Evolutionary conservation across 164 flowering plant genomes (phyloP), one percentile per base, ranked within the genome.

Genomic region (Kalanchoe fedtschenkoi): DNA sequence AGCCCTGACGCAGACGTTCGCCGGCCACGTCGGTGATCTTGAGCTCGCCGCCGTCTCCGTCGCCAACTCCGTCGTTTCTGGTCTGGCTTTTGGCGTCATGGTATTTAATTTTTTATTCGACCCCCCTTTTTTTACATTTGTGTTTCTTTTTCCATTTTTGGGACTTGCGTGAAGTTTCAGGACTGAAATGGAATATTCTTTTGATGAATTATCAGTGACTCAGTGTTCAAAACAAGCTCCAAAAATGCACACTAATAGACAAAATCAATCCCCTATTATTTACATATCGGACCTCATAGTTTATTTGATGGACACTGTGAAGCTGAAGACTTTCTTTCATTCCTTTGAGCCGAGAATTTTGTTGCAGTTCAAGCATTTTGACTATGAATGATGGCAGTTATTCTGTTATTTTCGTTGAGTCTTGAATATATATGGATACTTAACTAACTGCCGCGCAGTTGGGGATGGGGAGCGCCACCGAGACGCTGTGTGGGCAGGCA

Each of bases 401-500:
- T n/a, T 21, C 51, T 43, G 16, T 6, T 34, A 19, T 34, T 59
- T 37, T 59, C n/a, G n/a, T n/a, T 16, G 8, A 9, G 35, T 58
- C 24, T 6, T 32, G 24, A 57, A n/a, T 24, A 56, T 56, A 1
- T 15, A 56, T 9, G 42, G 15, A 24, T 26, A 26, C 26, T 60
- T 24, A 33, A 38, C 13, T 63, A 41, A 13, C 56, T 29, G 53
- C n/a, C 21, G 26, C 53, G 68, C 67, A 82, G 91, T 44, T 83
- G 68, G 95, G 88, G 34, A 80, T 82, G 88, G 88, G 82, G 22
- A 82, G 89, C 71, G 90, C 88, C 5, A 58, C 82, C 74, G 89
- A 87, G 76, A 87, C 88, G 11, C 70, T 87, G 21, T 83, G 88
- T 35, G 92, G 90, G 64, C 90, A 87, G 66, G 93, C 93, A 58